phyloP scores from a whole-genome alignment of 805 yeast species.

The Metschnikowia shivogae region DNA sequence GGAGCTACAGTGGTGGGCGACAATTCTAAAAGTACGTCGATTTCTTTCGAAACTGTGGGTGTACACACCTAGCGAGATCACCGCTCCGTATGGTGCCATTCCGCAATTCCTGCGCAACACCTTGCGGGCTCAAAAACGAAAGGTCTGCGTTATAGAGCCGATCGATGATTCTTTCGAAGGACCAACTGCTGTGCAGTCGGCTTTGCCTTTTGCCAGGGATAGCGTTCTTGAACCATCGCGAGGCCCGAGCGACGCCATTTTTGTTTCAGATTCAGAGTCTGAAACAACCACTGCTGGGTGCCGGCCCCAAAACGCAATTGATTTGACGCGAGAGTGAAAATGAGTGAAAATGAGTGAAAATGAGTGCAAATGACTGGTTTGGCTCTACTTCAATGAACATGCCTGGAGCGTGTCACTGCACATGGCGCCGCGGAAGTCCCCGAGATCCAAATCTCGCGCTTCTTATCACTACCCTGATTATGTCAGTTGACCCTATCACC shows the following conservation, averaged over 20 bases:
- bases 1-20: conserved; percentile 30
- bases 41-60: conserved; percentile 27
- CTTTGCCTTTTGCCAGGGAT: not conserved
- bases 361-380: no score
- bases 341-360: no score
- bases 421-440: not conserved
- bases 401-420: no score
- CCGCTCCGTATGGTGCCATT: not conserved
- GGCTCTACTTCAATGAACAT: not conserved
- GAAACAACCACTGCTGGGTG: no score
- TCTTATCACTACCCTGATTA: conserved; percentile 1
- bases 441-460: not conserved
- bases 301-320: no score
- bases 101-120: conserved; percentile 70
- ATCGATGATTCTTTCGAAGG: not conserved
- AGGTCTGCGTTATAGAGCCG: conserved; percentile 44
- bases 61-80: conserved; percentile 6
- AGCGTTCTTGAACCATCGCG: not conserved
- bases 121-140: conserved; percentile 74
- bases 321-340: no score
- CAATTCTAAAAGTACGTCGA: conserved; percentile 19
- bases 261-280: no score
- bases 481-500: conserved; percentile 58
- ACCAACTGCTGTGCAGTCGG: not conserved
- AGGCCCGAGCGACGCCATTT: no score